A percentile compares a stretch with the other conserved stretches of the same genome.
These are phyloP conservation scores for Solanum clarkiae DNA, from an alignment of 257 asterid species.

Conservation along the genomic window DNA sequence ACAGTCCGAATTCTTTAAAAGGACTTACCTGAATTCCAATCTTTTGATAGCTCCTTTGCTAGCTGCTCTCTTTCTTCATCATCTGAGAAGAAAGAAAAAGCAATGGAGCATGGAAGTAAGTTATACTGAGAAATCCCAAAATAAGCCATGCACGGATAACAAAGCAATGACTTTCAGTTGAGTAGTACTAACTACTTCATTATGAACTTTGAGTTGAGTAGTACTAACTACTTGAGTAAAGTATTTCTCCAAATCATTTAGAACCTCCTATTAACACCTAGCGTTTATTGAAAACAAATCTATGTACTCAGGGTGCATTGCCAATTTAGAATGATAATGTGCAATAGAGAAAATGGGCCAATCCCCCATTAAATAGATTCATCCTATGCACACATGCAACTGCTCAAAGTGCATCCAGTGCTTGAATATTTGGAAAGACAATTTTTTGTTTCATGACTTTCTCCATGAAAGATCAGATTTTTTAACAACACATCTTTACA, in stretches of 20 bases:
- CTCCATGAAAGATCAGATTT: not conserved
- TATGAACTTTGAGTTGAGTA: not conserved
- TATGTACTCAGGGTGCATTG: not conserved
- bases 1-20: not conserved
- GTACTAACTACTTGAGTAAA: not conserved
- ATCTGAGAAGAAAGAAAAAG: conserved; percentile 22
- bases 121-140: not conserved
- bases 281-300: not conserved
- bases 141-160: not conserved
- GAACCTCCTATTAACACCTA: not conserved
- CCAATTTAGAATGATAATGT: not conserved
- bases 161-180: not conserved
- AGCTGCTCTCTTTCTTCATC: conserved; percentile 80
- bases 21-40: conserved; percentile 72
- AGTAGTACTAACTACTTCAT: not conserved
- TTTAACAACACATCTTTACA: not conserved
- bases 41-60: conserved; percentile 69
- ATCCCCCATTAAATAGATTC: not conserved
- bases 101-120: not conserved
- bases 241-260: not conserved
- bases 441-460: not conserved
- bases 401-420: not conserved
- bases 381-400: not conserved
- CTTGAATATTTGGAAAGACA: not conserved
- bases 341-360: not conserved